Base-by-base conservation (phyloP, 495 filamentous ascomycete species). In the Penicillium soppii region DNA sequence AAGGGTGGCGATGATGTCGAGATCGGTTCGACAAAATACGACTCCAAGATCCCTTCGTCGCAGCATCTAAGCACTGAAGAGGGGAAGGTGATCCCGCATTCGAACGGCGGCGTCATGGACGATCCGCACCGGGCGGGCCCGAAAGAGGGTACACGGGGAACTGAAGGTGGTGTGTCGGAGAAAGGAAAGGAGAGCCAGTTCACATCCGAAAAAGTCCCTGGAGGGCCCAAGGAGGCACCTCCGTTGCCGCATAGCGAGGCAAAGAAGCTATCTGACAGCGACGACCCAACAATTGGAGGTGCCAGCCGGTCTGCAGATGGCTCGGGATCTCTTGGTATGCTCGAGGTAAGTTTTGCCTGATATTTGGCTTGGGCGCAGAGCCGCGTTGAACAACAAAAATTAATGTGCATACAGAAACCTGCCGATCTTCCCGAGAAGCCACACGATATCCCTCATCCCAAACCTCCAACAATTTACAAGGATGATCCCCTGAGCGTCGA, bases 31-130 rank as follows among this genome's bases (percentile, higher is more conserved):
- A 33, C 54, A 4, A 66, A 59, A 36, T 55, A 45, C 27, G 68
- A 73, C 32, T 48, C 59, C 9, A 68, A 68, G 44, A 60, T 67
- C 0, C 58, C 60, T 1, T 66, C 71, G 1, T 53, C 70, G 10
- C 65, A 68, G 2, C 63, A 73, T 32, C 26, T 75, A 35, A 66
- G 68, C 71, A 41, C 81, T 2, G 82, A 56, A 27, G 62, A 88
- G 52, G 87, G 84, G n/a, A 78, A 79, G 63, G 74, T 81, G 58
- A 89, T 92, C 54, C 89, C 88, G 13, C 78, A 85, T 46, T 82
- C 82, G 22, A 90, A 92, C 56, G 87, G 92, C 65, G 89, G 91
- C 12, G 91, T 96, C 16, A 96, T 96, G 91, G 86, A 94, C 59
- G 90, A 96, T 66, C 87, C 84, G 36, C 71, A 88, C 60, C 77